Evolutionary conservation across 2,329 filamentous ascomycete genomes (phyloP).

Genomic region (Metarhizium brunneum): DNA sequence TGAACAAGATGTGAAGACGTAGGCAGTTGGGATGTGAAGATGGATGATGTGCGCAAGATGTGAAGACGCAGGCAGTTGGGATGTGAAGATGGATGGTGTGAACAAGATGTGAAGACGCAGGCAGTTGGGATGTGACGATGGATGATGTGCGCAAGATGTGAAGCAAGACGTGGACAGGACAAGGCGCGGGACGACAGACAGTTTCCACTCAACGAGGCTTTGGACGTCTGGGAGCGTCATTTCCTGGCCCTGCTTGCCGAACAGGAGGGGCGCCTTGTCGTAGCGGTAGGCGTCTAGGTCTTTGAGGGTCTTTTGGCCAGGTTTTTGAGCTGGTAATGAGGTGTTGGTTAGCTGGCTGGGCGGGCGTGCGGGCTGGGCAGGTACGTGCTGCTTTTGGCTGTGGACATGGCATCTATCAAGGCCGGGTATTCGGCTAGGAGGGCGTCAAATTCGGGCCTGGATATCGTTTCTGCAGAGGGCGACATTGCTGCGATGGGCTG

Average conservation of each 20-base stretch:
- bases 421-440: conserved; percentile 28
- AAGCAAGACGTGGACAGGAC: background rate
- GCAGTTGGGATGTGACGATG: background rate
- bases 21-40: background rate
- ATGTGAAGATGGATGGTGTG: too few relatives aligned
- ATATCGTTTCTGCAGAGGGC: conserved; percentile 14
- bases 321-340: conserved; percentile 27
- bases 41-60: too few relatives aligned
- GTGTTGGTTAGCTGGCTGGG: background rate
- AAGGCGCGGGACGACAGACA: conserved; percentile 36
- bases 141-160: background rate
- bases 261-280: conserved; percentile 36
- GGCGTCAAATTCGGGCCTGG: conserved; percentile 23
- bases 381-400: conserved; percentile 32
- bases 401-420: conserved; percentile 34
- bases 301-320: conserved; percentile 39
- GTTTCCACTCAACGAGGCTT: conserved; percentile 59
- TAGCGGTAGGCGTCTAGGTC: conserved; percentile 55
- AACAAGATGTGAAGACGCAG: background rate
- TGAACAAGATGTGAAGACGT: background rate
- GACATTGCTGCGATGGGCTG: background rate
- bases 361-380: background rate
- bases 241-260: conserved; percentile 26
- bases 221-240: conserved; percentile 51
- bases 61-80: background rate